Base-by-base conservation (phyloP, 1,284 basidiomycete species). In the Vanrija pseudolonga region DNA sequence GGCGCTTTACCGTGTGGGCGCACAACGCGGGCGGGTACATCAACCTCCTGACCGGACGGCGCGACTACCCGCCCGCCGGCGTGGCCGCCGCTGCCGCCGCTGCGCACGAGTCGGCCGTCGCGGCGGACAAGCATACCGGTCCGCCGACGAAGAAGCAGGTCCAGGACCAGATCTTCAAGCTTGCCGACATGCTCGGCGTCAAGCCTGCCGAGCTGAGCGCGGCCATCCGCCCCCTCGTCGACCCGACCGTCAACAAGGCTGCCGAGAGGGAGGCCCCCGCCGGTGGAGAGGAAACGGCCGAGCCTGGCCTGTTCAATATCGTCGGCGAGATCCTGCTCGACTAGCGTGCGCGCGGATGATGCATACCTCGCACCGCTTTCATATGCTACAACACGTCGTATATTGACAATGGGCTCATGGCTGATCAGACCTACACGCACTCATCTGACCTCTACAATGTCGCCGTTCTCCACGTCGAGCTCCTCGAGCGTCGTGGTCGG, bases 1-100 rank as follows among this genome's bases (percentile, higher is more conserved):
- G 73, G 73, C 54, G 73, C 28, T 59, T 72, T 47, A 74, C 72
- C 9, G 64, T 73, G 41, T 76, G 72, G 73, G 75, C 74, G 2
- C 43, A 48, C 22, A 59, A 75, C 8, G 71, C 63, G 2, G 75
- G 75, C 14, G 75, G 75, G 3, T 77, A 77, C 59, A 76, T 73
- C 73, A 69, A 72, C 37, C 62, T 76, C 40, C 55, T 73, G 54
- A 74, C 72, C 3, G 74, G 75, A 3, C 55, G 58, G 32, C 64
- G 68, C 15, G 47, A 54, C 8, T 40, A 56, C 4, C 63, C 64
- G n/a, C 22, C 41, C 11, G 52, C 49, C n/a, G 32, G 32, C 4
- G 32, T 32, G 32, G 42, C 52, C 6, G 56, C 56, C 14, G 50
- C 63, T 3, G 65, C 56, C 4, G 57, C 58, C 15, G 47, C 52